A percentile compares a stretch with the other conserved stretches of the same genome.
These are phyloP conservation scores for Eremochloa ophiuroides DNA, from an alignment of 176 grass and related monocot genomes.

Conservation along the genomic window DNA sequence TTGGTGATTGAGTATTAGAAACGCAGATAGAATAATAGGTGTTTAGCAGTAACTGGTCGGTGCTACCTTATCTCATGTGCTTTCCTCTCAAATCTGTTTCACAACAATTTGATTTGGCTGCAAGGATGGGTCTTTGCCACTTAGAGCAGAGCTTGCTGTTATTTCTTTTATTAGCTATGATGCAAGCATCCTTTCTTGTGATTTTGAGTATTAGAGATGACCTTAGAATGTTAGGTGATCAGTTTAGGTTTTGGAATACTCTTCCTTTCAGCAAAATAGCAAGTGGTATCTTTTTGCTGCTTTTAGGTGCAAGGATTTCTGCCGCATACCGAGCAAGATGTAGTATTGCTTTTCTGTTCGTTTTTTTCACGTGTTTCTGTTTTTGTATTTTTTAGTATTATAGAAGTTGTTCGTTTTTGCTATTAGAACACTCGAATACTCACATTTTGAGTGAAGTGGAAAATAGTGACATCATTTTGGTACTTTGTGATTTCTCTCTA, in stretches of 20 bases:
- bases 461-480: not conserved
- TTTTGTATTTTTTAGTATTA: not conserved
- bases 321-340: not conserved
- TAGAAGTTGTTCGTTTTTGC: not conserved
- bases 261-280: not conserved
- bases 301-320: not conserved
- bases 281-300: not conserved
- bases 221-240: not conserved
- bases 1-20: not conserved
- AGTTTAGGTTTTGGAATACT: not conserved
- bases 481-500: not conserved
- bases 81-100: not conserved
- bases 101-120: not conserved
- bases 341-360: not conserved
- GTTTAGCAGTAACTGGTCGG: constrained; percentile 80
- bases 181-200: not conserved
- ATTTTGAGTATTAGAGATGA: not conserved
- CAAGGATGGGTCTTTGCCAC: not conserved
- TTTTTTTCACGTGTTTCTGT: not conserved
- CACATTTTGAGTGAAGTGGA: not conserved
- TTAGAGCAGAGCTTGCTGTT: not conserved
- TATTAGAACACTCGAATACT: not conserved
- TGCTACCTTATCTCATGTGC: not conserved
- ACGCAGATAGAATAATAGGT: constrained; percentile 27
- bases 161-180: not conserved